These are phyloP conservation scores for Fusarium sp. DNA, from an alignment of 2,329 filamentous ascomycete genomes.

Conservation along the genomic window DNA sequence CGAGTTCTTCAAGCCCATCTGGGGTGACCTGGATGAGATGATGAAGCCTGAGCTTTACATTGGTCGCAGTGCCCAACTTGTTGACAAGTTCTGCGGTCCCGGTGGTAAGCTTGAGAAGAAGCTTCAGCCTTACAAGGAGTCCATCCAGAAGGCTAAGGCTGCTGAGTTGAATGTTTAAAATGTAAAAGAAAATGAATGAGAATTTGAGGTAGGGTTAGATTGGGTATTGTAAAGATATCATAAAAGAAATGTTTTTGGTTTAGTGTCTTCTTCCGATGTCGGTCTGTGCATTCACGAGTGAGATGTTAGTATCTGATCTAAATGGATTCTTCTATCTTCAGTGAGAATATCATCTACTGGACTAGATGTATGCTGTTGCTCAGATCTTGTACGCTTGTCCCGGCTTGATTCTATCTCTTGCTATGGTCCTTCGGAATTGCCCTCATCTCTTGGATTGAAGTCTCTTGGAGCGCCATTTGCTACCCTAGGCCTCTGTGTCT, in stretches of 20 bases:
- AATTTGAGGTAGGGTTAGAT: not conserved
- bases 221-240: not conserved
- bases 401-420: no score
- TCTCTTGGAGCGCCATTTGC: no score
- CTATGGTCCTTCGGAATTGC: no score
- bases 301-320: no score
- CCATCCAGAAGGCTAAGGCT: slow-evolving; percentile 24
- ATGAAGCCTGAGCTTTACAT: slow-evolving; percentile 31
- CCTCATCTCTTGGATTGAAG: no score
- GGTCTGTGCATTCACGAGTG: no score
- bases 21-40: slow-evolving; percentile 33
- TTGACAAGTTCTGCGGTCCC: slow-evolving; percentile 25
- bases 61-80: slow-evolving; percentile 27
- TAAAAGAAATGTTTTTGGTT: not conserved
- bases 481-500: no score
- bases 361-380: no score
- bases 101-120: slow-evolving; percentile 27
- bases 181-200: not conserved
- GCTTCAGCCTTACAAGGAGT: slow-evolving; percentile 24
- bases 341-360: no score
- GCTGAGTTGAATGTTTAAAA: slow-evolving; percentile 23
- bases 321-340: no score
- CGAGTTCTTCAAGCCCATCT: slow-evolving; percentile 36
- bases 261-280: not conserved
- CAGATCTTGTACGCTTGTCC: no score